Evolutionary conservation across 2,329 filamentous ascomycete species (phyloP), one percentile per base, ranked within the genome.

Genomic region (Seiridium unicorne): DNA sequence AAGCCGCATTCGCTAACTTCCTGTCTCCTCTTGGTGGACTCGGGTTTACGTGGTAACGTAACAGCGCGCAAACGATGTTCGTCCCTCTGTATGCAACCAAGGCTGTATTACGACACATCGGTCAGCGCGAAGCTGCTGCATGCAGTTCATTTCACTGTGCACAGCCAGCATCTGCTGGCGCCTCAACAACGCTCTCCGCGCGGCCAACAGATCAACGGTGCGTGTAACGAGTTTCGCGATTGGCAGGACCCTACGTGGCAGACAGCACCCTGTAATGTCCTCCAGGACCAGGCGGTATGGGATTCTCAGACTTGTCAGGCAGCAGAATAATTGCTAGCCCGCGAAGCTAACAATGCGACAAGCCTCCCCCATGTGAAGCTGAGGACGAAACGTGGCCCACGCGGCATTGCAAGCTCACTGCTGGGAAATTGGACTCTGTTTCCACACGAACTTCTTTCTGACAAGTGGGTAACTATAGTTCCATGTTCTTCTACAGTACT

Each of bases 311-410:
- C 51, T 11, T 7, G 47, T 58, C 55, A 58, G 55, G 55, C 55
- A 58, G 55, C 47, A 58, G 55, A 48, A 36, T n/a, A 10, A 57
- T 49, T 49, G 35, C 32, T n/a, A 48, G 38, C 55, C 48, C 40
- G 55, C 48, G 42, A 57, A 57, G 42, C 55, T 58, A 46, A 58
- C 55, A 48, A 38, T 32, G 26, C 51, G 38, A 44, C 54, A 47
- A 49, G 55, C 44, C 9, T 57, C 44, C 46, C 44, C 55, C 44
- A 49, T 51, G 46, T 38, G 26, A 11, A 58, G 42, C 44, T 46
- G 44, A 18, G 44, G 54, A 46, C 54, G 55, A 51, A 51, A 58
- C 51, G 42, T 11, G 35, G 46, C 35, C 55, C 55, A 35, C 44
- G 44, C 26, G 42, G 55, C 42, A 47, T 36, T 48, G 26, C 26